These are phyloP conservation scores for Friedmanniomyces endolithicus DNA, from an alignment of 495 filamentous ascomycete genomes.

Conservation along the genomic window DNA sequence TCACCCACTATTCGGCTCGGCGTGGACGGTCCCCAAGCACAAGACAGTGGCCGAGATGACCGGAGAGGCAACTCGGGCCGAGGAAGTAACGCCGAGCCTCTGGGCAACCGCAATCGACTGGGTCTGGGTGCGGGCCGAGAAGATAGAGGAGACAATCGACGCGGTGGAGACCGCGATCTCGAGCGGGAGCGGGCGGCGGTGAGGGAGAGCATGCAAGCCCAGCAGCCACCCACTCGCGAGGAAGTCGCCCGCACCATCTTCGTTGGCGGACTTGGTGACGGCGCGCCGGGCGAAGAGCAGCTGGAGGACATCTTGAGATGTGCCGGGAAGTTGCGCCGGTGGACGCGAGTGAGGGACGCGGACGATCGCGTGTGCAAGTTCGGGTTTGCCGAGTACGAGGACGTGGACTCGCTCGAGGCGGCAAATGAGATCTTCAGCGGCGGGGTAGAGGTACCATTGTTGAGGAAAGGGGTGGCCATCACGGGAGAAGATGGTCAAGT, in stretches of 20 bases:
- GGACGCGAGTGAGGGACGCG: conserved; percentile 71
- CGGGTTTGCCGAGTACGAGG: conserved; percentile 94
- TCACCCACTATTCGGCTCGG: conserved; percentile 93
- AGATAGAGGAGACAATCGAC: conserved; percentile 27
- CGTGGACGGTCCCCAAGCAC: not conserved
- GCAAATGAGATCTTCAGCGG: conserved; percentile 79
- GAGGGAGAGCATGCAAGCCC: conserved; percentile 61
- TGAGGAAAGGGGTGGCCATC: conserved; percentile 47
- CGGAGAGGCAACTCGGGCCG: conserved; percentile 19
- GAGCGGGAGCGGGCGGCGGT: conserved; percentile 58
- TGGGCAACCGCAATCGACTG: conserved; percentile 39
- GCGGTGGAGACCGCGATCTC: conserved; percentile 21
- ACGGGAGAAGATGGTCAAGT: conserved; percentile 45
- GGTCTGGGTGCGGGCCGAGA: conserved; percentile 45
- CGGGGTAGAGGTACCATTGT: conserved; percentile 62
- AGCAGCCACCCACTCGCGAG: conserved; percentile 76
- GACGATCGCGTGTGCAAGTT: conserved; percentile 78
- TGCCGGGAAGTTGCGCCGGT: conserved; percentile 68
- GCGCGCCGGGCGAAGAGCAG: conserved; percentile 62
- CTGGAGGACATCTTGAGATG: conserved; percentile 69
- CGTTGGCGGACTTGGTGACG: conserved; percentile 71
- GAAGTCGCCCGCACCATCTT: conserved; percentile 87
- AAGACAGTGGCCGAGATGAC: conserved; percentile 28
- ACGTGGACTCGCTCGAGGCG: conserved; percentile 73
- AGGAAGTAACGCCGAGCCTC: conserved; percentile 37